A percentile compares a stretch with the other conserved stretches of the same genome.
Evolutionary conservation across 2,329 filamentous ascomycete species (phyloP).

Genomic region (Hawksworthiomyces lignivorus): DNA sequence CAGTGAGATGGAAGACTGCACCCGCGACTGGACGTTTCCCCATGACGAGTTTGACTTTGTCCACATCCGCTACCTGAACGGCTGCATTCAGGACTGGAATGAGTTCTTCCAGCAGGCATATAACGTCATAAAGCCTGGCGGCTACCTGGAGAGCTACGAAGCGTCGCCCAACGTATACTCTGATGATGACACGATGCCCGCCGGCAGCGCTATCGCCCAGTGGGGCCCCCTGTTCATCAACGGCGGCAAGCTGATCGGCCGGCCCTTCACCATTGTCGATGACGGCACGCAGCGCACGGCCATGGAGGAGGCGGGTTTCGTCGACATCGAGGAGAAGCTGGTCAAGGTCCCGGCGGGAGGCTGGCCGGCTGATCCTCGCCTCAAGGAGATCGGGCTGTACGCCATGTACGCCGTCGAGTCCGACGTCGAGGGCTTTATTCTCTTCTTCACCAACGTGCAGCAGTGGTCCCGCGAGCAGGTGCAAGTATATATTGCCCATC

Average conservation of each 20-base stretch:
- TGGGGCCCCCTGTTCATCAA: constrained; percentile 25
- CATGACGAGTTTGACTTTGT: constrained; percentile 47
- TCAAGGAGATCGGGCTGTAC: constrained; percentile 21
- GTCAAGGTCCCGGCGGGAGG: constrained; percentile 31
- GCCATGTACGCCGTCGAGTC: constrained; percentile 8
- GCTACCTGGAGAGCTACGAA: constrained; percentile 23
- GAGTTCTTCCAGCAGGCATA: constrained; percentile 40
- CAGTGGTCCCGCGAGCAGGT: constrained; percentile 16
- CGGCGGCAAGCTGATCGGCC: constrained; percentile 30
- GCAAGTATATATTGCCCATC: constrained; percentile 12
- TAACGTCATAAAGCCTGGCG: constrained; percentile 45
- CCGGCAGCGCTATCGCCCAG: constrained; percentile 17
- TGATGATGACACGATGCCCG: constrained; percentile 20
- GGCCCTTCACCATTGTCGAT: constrained; percentile 9
- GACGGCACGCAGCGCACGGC: constrained; percentile 9
- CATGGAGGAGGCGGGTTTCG: constrained; percentile 10
- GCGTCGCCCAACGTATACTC: constrained; percentile 12
- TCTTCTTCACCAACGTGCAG: constrained; percentile 14
- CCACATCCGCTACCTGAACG: constrained; percentile 46
- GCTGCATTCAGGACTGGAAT: constrained; percentile 45
- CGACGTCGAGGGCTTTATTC: constrained; percentile 15
- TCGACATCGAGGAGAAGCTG: constrained; percentile 29
- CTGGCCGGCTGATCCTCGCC: constrained; percentile 27
- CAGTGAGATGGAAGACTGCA: constrained; percentile 52
- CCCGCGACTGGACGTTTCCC: constrained; percentile 39